Evolutionary conservation across 2,329 filamentous ascomycete genomes (phyloP), one percentile per base, ranked within the genome.

Genomic region (Tolypocladium guangdongense): DNA sequence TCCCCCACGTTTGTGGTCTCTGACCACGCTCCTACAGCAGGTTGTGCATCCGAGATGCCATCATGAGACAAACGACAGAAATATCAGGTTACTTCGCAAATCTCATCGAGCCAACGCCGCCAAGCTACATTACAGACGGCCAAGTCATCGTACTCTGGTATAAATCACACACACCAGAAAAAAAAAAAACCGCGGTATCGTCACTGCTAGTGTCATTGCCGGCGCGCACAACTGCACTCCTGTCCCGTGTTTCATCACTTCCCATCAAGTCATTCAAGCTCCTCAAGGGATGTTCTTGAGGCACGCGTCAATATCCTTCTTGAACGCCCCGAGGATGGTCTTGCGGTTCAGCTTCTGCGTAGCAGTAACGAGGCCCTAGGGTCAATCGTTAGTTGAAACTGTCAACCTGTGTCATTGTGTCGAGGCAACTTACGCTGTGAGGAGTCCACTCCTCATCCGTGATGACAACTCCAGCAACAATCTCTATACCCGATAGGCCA

Each of bases 371-470:
- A 82, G 70, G 2, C 78, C 78, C 79, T 82, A 54, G n/a, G 48
- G 32, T 16, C 35, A 39, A 37, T 12, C 7, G 53, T 70, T 60
- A 65, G 58, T 51, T 54, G 32, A 47, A 10, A 14, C 18, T 6
- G 27, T 14, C 27, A 5, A 20, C 11, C 8, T 8, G 10, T 12
- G 43, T 33, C 18, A 5, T 3, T 14, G 10, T 49, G 27, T 24
- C 6, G 30, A 24, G 24, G 48, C 45, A 54, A 80, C 87, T 84
- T 75, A 92, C 88, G 66, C 84, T 93, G 55, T 83, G 79, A 52
- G 90, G 87, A 53, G 86, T 92, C 90, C 90, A 95, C 69, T 95
- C 90, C 65, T 92, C 89, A 59, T 92, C 87, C 0, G 85, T 83
- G 54, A 95, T 68, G 30, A 92, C 87, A 22, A 92, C 84, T 50